phyloP scores from a whole-genome alignment of 2,329 filamentous ascomycete species.

The Scedosporium apiospermum region DNA sequence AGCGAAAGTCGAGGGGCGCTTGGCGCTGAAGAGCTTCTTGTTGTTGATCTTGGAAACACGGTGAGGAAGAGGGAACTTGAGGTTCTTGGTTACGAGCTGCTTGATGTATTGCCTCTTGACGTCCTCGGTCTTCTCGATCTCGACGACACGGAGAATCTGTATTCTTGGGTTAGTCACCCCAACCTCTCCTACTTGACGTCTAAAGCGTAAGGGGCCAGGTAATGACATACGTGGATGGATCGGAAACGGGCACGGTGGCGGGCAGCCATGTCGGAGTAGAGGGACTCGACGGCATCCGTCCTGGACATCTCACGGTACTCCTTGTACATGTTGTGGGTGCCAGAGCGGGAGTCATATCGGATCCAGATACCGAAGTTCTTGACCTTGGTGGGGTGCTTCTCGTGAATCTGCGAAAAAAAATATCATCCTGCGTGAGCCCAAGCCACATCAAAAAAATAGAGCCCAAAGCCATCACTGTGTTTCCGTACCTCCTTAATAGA shows the following conservation, averaged over 20 bases:
- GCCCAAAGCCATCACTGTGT: not conserved
- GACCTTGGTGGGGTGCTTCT: conserved; percentile 99
- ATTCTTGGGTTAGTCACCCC: not conserved
- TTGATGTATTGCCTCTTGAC: conserved; percentile 99
- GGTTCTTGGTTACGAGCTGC: conserved; percentile 89
- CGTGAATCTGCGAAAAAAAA: conserved; percentile 59
- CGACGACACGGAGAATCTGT: conserved; percentile 95
- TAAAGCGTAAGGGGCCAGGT: not conserved
- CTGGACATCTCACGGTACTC: conserved; percentile 99
- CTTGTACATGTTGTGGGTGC: conserved; percentile 99
- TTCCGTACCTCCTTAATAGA: conserved; percentile 81
- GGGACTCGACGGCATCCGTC: conserved; percentile 86
- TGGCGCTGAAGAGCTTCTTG: conserved; percentile 89
- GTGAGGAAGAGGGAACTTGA: conserved; percentile 98
- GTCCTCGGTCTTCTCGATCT: conserved; percentile 89
- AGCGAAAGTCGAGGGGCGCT: conserved; percentile 95
- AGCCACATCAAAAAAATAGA: not conserved
- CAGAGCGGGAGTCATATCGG: conserved; percentile 98
- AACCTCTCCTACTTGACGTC: not conserved
- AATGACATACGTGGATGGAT: conserved; percentile 82
- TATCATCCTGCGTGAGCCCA: not conserved
- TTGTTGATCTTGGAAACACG: conserved; percentile 72
- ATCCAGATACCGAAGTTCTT: conserved; percentile 99
- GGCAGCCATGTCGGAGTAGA: conserved; percentile 99
- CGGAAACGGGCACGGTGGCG: conserved; percentile 94